These are phyloP conservation scores for Beta macrorhiza DNA, from an alignment of 179 eudicot genomes.

Conservation along the genomic window DNA sequence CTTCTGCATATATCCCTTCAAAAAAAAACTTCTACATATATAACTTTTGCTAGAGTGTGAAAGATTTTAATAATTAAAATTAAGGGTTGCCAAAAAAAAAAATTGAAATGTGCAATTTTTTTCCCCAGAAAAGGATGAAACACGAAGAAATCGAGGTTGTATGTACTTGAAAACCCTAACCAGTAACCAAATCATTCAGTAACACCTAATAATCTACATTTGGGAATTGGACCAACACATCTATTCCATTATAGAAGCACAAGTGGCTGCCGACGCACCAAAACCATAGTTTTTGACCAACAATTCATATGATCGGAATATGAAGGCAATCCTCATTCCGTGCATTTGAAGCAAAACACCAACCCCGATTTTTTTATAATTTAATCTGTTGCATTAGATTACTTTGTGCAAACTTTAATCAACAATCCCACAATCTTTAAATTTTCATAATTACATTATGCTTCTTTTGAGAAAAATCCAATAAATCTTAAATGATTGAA, in stretches of 20 bases:
- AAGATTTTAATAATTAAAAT: too few relatives aligned
- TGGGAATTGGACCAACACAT: slow-evolving; percentile 6
- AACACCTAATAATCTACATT: not conserved
- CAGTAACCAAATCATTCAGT: not conserved
- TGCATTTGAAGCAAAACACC: not conserved
- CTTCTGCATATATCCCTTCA: too few relatives aligned
- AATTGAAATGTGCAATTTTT: too few relatives aligned
- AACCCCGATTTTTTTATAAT: not conserved
- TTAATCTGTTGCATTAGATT: not conserved
- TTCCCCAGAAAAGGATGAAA: too few relatives aligned
- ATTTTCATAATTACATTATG: too few relatives aligned
- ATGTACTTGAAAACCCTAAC: too few relatives aligned
- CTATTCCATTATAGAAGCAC: not conserved
- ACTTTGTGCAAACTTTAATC: not conserved
- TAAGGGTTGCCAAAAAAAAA: too few relatives aligned
- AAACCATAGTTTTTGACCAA: not conserved
- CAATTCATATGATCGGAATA: not conserved
- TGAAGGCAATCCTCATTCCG: not conserved
- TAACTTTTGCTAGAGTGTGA: too few relatives aligned
- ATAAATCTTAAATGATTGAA: too few relatives aligned
- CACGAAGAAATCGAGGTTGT: too few relatives aligned
- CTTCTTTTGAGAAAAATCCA: not conserved
- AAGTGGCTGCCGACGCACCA: slow-evolving; percentile 14
- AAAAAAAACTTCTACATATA: too few relatives aligned
- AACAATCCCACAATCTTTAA: not conserved